Base-by-base conservation (phyloP, 2,329 filamentous ascomycete species). In the Davidsoniella australis region DNA sequence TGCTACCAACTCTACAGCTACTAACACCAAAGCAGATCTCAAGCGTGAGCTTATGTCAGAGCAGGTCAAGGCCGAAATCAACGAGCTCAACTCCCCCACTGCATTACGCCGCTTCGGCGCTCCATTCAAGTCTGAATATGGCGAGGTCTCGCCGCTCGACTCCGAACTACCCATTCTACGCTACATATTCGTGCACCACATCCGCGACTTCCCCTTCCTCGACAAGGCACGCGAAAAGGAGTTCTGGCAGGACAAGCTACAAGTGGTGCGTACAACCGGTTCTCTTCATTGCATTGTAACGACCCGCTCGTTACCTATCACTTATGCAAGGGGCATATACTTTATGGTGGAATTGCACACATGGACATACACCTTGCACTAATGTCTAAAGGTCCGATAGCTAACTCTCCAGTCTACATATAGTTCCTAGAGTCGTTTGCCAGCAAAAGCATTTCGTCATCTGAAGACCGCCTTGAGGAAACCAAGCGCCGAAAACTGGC, bases 191-290 rank as follows among this genome's bases (percentile, higher is more conserved):
- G 91, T 96, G 49, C 83, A 96, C 62, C 88, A 96, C 78, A 79
- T 98, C 53, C 86, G 91, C 60, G 93, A 96, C 59, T 98, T 98
- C 59, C 91, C 91, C 1, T 98, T 98, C 61, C 75, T 98, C 55
- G 87, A 98, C 65, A 86, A 94, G 70, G 91, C 91, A 18, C 82
- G 78, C 60, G 91, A 98, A 73, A 94, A 96, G 73, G 91, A 98
- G 66, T 98, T 98, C 60, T 98, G 91, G 91, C 91, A 98, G 67
- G 87, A 96, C 62, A 96, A 94, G 64, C 70, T 98, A 53, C 91
- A 98, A 69, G 77, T 88, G 61, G 85, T 94, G 67, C 57, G 83
- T 79, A 41, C 20, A 36, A 42, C 20, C 29, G 40, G 9, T 17
- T 54, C 46, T 16, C 38, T 37, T 16, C 0, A 14, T 9, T 10